Evolutionary conservation across 2,329 filamentous ascomycete genomes (phyloP).

Genomic region (Talaromyces sp.): DNA sequence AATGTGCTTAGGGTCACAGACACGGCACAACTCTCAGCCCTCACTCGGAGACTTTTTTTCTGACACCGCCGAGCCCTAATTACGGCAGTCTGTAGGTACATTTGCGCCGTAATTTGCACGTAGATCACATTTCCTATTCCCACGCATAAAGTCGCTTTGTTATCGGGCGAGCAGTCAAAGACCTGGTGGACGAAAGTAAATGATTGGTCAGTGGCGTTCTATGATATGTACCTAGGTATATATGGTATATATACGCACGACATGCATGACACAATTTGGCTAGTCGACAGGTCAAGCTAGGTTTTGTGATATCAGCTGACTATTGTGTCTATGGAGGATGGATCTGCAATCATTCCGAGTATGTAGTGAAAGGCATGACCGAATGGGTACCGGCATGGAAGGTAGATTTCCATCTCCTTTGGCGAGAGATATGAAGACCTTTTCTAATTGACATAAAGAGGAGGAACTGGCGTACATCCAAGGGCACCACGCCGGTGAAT

Average conservation of each 20-base stretch:
- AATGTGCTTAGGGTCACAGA: not conserved
- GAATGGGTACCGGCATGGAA: constrained; percentile 3
- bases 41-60: not conserved
- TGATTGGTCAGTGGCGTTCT: no score
- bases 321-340: no score
- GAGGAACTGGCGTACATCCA: not conserved
- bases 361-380: constrained; percentile 5
- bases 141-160: not conserved
- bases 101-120: not conserved
- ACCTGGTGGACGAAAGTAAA: no score
- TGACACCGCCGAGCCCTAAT: not conserved
- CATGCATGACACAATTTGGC: no score
- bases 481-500: not conserved
- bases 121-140: not conserved
- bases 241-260: no score
- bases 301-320: no score
- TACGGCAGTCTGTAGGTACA: not conserved
- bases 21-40: not conserved
- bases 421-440: not conserved
- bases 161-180: no score
- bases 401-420: not conserved
- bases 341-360: no score
- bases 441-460: not conserved
- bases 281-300: no score
- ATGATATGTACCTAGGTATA: no score